Base-by-base conservation (phyloP, 805 yeast species). In the Yamadazyma scolyti region DNA sequence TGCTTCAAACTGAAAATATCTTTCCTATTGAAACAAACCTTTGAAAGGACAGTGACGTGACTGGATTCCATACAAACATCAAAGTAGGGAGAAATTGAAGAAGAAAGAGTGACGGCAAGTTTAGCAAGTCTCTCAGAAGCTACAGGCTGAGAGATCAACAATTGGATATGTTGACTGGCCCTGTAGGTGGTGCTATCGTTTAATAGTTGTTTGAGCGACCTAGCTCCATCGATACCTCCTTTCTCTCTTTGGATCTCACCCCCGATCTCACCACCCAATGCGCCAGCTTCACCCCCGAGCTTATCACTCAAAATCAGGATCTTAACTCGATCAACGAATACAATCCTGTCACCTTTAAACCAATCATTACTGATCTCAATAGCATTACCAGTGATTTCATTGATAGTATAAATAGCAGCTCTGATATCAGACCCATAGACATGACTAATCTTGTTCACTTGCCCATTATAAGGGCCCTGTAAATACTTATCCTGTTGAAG, bases 1-100 rank as follows among this genome's bases (percentile, higher is more conserved):
- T 34, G 41, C 20, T 28, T 35, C 4, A 25, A 25, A 17, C 33
- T 34, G 17, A 34, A 25, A 27, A 32, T 30, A 12, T 49, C 53
- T 30, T 45, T 45, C 21, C 46, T 45, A 17, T 43, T 42, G n/a
- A 56, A 41, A 25, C 52, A 40, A 13, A 48, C 38, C 16, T 46
- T 48, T 6, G 58, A 39, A 9, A 60, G 41, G 1, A 46, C 41
- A 12, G 40, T 37, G 37, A 56, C 38, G 40, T 74, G 76, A 24
- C 48, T 47, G 9, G 36, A 23, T 28, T 68, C 61, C 29, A 66
- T 61, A 42, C 85, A 79, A 12, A 74, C 71, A 13, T 70, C 74
- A 33, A 57, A 54, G 43, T 75, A 77, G 4, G 75, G 73, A 21
- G 52, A 51, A 11, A 47, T 45, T 2, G 51, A 39, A 0, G 78